A percentile compares a stretch with the other conserved stretches of the same genome.
phyloP scores from a whole-genome alignment of 2,329 filamentous ascomycete species.

The Stagonosporopsis tanaceti region DNA sequence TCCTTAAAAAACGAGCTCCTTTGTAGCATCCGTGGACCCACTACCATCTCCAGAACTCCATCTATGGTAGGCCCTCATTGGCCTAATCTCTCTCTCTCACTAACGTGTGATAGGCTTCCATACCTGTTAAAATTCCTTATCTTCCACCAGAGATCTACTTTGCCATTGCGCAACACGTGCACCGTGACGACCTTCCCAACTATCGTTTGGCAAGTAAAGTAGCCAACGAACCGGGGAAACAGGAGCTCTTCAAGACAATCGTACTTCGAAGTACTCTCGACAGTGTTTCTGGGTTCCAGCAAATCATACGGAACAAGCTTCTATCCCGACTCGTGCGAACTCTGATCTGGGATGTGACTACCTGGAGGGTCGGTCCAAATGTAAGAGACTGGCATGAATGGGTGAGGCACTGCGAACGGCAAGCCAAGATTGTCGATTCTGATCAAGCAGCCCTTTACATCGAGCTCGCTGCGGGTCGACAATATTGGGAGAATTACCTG shows the following conservation, averaged over 20 bases:
- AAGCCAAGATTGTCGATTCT: background rate
- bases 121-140: conserved; percentile 1
- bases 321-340: conserved; percentile 18
- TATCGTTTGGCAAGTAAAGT: conserved; percentile 23
- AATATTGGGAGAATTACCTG: conserved; percentile 20
- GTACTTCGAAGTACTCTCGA: conserved; percentile 17
- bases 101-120: background rate
- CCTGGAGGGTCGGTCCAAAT: conserved; percentile 10
- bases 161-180: conserved; percentile 18
- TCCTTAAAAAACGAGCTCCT: no score
- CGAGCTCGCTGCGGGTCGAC: conserved; percentile 6
- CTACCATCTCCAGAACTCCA: background rate
- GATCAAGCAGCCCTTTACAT: background rate
- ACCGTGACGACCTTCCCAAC: conserved; percentile 14
- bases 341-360: conserved; percentile 23
- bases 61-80: background rate
- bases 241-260: conserved; percentile 21
- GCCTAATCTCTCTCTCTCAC: background rate
- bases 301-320: conserved; percentile 9
- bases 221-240: conserved; percentile 8
- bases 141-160: conserved; percentile 25
- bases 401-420: conserved; percentile 9
- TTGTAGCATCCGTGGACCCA: no score
- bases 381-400: conserved; percentile 21
- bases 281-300: conserved; percentile 17